Base-by-base conservation (phyloP, 2,329 filamentous ascomycete genomes). In the Trichoderma brevicompactum region DNA sequence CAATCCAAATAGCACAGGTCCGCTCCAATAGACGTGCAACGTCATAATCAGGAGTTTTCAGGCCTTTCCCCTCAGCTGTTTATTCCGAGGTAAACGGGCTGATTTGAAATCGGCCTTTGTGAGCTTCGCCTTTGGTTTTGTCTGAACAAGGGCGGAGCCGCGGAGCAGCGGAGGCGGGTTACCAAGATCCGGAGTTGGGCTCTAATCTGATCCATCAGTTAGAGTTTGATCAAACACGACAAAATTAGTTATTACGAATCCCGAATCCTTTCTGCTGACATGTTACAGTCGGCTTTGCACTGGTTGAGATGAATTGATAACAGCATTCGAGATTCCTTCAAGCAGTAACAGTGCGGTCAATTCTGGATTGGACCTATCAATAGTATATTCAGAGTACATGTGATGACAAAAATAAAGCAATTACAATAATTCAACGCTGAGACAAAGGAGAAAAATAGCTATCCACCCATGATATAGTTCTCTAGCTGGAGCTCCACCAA, bases 61-160 rank as follows among this genome's bases (percentile, higher is more conserved):
- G 6, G 46, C 23, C n/a, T 40, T 52, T 52, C 58, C 58, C 58
- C 58, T 61, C 58, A 52, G 38, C 48, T 34, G 12, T 5, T 19
- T 52, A 43, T 19, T 61, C 58, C 46, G 38, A 41, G 23, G 48
- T 36, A 44, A 13, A 7, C 32, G n/a, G 6, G 3, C 15, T 63
- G 59, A 63, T 63, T 63, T 63, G 59, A 63, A 63, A 63, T 63
- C 59, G 17, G 17, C 8, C 44, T 52, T 36, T 43, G 12, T 15
- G 23, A 34, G 38, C 2, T 23, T 23, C 15, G 23, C 34, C 2
- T 52, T 43, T 36, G 28, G 5, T 15, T 5, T 41, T 34, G 44
- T 9, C 13, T 5, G n/a, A 46, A 28, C 7, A 28, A 53, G 9
- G 50, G 50, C 50, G 36, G 36, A 55, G 34, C 50, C 2, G 50